These are phyloP conservation scores for Decorospora gaudefroyi DNA, from an alignment of 2,329 filamentous ascomycete species.

Conservation along the genomic window DNA sequence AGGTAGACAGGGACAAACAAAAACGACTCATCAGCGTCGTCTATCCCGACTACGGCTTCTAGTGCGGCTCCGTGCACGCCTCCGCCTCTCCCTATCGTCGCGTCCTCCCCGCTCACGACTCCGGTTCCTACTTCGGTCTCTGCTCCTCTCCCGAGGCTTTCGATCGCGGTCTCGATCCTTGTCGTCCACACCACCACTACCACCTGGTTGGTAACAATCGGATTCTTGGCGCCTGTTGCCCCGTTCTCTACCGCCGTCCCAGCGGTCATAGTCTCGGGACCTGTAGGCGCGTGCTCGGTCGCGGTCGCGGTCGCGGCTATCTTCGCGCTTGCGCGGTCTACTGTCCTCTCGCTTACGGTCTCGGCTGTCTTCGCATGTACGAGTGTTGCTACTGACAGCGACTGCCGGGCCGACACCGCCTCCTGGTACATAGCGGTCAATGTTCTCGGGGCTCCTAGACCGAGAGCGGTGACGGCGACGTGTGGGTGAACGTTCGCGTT, in stretches of 20 bases:
- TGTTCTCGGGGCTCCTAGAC: slow-evolving; percentile 44
- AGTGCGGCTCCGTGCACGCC: slow-evolving; percentile 22
- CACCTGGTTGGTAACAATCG: slow-evolving; percentile 41
- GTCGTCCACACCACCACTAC: slow-evolving; percentile 19
- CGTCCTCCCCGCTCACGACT: slow-evolving; percentile 16
- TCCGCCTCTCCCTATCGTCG: slow-evolving; percentile 23
- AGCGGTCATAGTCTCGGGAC: slow-evolving; percentile 50
- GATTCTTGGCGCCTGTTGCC: slow-evolving; percentile 35
- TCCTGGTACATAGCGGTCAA: slow-evolving; percentile 47
- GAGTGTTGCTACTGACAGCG: slow-evolving; percentile 29
- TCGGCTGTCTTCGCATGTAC: slow-evolving; percentile 25
- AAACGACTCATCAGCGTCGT: slow-evolving; percentile 14
- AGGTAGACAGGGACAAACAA: too few species aligned
- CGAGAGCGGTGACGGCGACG: slow-evolving; percentile 30
- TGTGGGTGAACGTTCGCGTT: slow-evolving; percentile 24
- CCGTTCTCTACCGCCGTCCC: slow-evolving; percentile 32
- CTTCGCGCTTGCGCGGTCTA: slow-evolving; percentile 48
- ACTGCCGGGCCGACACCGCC: slow-evolving; percentile 22
- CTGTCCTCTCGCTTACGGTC: slow-evolving; percentile 30
- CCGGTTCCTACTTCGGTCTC: slow-evolving; percentile 14
- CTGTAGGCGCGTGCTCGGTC: slow-evolving; percentile 46
- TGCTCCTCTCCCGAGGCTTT: slow-evolving; percentile 35
- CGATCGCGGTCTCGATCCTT: slow-evolving; percentile 28
- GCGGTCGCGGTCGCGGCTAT: slow-evolving; percentile 36
- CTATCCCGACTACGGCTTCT: slow-evolving; percentile 26